phyloP scores from a whole-genome alignment of 805 yeast genomes.

The Yarrowia sp. region DNA sequence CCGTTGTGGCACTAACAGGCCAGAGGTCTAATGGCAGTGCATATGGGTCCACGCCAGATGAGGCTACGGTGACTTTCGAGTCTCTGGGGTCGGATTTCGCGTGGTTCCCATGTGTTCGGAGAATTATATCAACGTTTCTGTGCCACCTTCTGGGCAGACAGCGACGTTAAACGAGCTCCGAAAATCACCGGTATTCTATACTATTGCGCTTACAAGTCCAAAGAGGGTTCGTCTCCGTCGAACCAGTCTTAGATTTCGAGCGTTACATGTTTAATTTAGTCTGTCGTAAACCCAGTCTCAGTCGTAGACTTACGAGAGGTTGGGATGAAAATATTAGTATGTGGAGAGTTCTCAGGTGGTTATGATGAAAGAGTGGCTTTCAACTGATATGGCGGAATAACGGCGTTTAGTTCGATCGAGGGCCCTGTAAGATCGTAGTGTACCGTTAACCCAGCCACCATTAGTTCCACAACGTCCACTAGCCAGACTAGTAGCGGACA shows the following conservation, averaged over 20 bases:
- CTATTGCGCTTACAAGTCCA: constrained; percentile 17
- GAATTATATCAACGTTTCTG: constrained; percentile 32
- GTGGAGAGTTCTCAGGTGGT: no score
- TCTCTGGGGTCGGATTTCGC: constrained; percentile 4
- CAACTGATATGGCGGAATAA: no score
- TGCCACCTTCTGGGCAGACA: constrained; percentile 16
- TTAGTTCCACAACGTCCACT: no score
- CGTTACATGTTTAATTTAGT: constrained; percentile 19
- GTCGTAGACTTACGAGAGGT: no score
- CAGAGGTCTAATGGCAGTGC: neutral
- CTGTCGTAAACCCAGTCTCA: neutral
- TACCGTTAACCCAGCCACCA: no score
- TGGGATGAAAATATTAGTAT: no score
- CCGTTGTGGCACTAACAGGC: constrained; percentile 31
- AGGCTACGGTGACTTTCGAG: neutral
- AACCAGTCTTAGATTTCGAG: constrained; percentile 1
- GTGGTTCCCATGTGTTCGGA: neutral
- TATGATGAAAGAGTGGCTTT: no score
- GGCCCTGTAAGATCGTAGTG: no score
- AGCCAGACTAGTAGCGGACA: no score
- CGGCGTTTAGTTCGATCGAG: no score
- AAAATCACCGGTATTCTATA: constrained; percentile 5
- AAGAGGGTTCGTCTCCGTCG: constrained; percentile 4
- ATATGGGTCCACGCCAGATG: neutral
- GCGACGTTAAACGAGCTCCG: constrained; percentile 35